Percentiles rank a stretch among this genome's conserved stretches.
These are phyloP conservation scores for Raphanus sativus DNA, from an alignment of 345 rosid species.

Conservation along the genomic window DNA sequence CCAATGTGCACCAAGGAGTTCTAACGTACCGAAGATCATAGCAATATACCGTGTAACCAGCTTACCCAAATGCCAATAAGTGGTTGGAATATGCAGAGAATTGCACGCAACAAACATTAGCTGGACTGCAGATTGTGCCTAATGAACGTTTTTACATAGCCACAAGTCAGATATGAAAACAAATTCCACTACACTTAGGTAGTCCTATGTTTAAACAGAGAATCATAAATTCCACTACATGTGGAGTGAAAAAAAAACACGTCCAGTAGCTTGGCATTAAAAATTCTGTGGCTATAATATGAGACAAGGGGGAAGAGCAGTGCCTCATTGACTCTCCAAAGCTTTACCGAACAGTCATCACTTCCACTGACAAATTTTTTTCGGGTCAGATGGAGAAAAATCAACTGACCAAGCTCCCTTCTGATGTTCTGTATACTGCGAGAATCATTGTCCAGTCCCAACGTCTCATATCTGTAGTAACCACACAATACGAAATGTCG, in stretches of 20 bases:
- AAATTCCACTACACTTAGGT: conserved; percentile 9
- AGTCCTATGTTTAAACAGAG: neutral
- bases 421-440: conserved; percentile 67
- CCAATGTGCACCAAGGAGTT: conserved; percentile 70
- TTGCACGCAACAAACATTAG: conserved; percentile 83
- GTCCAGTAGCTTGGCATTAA: no score
- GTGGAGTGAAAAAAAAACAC: neutral
- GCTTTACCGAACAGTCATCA: conserved; percentile 84
- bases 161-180: conserved; percentile 14
- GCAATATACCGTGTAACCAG: conserved; percentile 73
- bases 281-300: no score
- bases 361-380: conserved; percentile 88
- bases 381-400: conserved; percentile 78
- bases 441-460: conserved; percentile 67
- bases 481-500: no score
- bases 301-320: no score
- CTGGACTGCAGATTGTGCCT: conserved; percentile 66
- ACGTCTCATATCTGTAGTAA: conserved; percentile 88
- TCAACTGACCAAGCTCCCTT: conserved; percentile 96
- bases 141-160: conserved; percentile 65
- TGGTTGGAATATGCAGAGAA: conserved; percentile 67
- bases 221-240: neutral
- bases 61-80: conserved; percentile 80
- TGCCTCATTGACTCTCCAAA: conserved; percentile 92
- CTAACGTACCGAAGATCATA: conserved; percentile 72